These are phyloP conservation scores for Lachnellula hyalina DNA, from an alignment of 2,329 filamentous ascomycete species.

Conservation along the genomic window DNA sequence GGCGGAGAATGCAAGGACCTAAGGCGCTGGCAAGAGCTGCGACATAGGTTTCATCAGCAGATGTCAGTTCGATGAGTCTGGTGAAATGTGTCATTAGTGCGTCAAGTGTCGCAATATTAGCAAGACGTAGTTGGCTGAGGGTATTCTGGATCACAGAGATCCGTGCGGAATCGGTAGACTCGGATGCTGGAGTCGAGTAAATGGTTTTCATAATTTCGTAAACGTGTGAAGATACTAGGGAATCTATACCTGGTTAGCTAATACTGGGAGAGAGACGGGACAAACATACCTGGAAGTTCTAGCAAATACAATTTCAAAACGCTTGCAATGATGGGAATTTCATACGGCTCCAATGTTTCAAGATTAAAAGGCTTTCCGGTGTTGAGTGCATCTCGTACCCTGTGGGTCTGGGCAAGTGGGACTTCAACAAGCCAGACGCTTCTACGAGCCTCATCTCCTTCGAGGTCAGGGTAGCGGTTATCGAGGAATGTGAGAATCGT, in stretches of 20 bases:
- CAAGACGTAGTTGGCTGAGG: conserved; percentile 85
- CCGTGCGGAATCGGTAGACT: conserved; percentile 71
- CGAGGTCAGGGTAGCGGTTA: conserved; percentile 93
- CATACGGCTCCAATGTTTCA: conserved; percentile 78
- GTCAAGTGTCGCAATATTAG: conserved; percentile 98
- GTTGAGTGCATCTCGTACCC: conserved; percentile 77
- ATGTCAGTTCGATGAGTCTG: conserved; percentile 91
- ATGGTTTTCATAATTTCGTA: conserved; percentile 99
- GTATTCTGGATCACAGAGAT: conserved; percentile 93
- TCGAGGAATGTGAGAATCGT: conserved; percentile 92
- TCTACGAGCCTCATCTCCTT: conserved; percentile 88
- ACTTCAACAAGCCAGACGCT: conserved; percentile 95
- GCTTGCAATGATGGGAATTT: conserved; percentile 90
- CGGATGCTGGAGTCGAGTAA: conserved; percentile 75
- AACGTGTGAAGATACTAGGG: conserved; percentile 94
- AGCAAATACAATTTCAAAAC: conserved; percentile 90
- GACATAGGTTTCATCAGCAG: conserved; percentile 84
- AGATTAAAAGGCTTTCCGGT: conserved; percentile 74
- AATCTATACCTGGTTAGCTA: conserved; percentile 54
- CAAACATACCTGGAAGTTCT: conserved; percentile 76
- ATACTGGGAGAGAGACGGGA: neutral
- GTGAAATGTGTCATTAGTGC: conserved; percentile 98
- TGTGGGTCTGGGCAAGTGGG: conserved; percentile 76
- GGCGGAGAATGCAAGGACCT: conserved; percentile 82
- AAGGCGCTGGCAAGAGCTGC: conserved; percentile 66